A percentile compares a stretch with the other conserved stretches of the same genome.
Evolutionary conservation across 345 rosid species (phyloP).

Genomic region (Corymbia maculata): DNA sequence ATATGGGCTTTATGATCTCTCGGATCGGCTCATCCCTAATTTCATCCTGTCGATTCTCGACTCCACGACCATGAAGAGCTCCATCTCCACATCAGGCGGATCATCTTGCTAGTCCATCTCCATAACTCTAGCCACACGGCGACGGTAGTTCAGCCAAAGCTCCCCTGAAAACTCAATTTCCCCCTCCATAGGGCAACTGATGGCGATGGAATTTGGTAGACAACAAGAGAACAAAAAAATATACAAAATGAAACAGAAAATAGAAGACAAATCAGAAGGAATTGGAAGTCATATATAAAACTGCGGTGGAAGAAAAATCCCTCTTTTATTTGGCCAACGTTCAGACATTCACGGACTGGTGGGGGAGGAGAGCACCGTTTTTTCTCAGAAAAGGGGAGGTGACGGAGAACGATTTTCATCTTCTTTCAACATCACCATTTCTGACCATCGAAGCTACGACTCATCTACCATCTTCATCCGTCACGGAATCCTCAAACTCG

Average conservation of each 20-base stretch:
- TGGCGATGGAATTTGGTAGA: not conserved
- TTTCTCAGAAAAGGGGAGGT: too few relatives aligned
- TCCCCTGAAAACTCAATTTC: not conserved
- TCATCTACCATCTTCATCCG: too few relatives aligned
- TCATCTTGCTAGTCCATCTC: not conserved
- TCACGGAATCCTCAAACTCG: too few relatives aligned
- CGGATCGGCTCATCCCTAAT: not conserved
- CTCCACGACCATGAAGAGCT: not conserved
- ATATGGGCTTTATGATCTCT: not conserved
- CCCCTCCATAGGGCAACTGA: not conserved
- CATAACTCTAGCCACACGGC: not conserved
- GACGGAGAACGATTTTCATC: too few relatives aligned
- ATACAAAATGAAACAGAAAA: not conserved
- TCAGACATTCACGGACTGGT: not conserved
- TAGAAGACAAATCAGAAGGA: not conserved
- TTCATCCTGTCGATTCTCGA: not conserved
- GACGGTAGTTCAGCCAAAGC: not conserved
- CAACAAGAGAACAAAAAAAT: fast-evolving
- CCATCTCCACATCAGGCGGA: not conserved
- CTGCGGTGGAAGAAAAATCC: not conserved
- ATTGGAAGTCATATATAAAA: not conserved
- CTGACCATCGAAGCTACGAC: too few relatives aligned
- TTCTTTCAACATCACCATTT: too few relatives aligned
- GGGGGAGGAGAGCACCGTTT: not conserved
- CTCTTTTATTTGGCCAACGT: not conserved